Evolutionary conservation across 75 land plant genomes (phyloP).

Genomic region (Pinus tabuliformis): DNA sequence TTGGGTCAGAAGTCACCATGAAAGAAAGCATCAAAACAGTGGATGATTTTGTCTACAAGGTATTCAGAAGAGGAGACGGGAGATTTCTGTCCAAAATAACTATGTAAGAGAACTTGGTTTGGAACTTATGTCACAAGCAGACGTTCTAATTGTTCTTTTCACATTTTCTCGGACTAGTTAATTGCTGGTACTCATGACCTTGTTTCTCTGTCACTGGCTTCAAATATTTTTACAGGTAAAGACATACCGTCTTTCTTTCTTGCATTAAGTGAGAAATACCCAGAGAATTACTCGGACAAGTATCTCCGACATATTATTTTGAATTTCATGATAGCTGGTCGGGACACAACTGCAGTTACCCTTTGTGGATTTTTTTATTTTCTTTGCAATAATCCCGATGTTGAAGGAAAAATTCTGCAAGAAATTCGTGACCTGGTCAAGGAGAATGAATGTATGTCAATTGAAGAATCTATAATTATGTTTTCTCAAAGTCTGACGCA

Average conservation of each 20-base stretch:
- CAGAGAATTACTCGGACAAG: constrained; percentile 26
- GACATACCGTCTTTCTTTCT: constrained; percentile 76
- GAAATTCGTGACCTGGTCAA: constrained; percentile 17
- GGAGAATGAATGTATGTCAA: neutral
- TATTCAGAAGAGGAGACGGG: constrained; percentile 34
- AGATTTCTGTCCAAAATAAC: constrained; percentile 8
- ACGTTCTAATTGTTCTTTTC: neutral
- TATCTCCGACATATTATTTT: constrained; percentile 63
- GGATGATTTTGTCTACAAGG: constrained; percentile 44
- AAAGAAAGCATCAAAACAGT: constrained; percentile 33
- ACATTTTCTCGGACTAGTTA: neutral
- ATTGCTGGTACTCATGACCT: neutral
- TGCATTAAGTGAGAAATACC: constrained; percentile 22
- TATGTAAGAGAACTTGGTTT: constrained; percentile 9
- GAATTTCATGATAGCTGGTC: constrained; percentile 77
- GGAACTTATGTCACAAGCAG: constrained; percentile 1
- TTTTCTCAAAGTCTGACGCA: constrained; percentile 6
- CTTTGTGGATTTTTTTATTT: constrained; percentile 78
- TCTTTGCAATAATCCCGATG: constrained; percentile 63
- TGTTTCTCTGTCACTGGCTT: neutral
- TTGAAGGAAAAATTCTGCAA: constrained; percentile 37
- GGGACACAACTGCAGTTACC: constrained; percentile 77
- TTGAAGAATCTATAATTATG: neutral
- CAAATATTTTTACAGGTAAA: constrained; percentile 17
- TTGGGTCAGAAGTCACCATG: constrained; percentile 53